Conservation (phyloP, 2,329 filamentous ascomycete genomes). For the Neofusicoccum ribis region DNA sequence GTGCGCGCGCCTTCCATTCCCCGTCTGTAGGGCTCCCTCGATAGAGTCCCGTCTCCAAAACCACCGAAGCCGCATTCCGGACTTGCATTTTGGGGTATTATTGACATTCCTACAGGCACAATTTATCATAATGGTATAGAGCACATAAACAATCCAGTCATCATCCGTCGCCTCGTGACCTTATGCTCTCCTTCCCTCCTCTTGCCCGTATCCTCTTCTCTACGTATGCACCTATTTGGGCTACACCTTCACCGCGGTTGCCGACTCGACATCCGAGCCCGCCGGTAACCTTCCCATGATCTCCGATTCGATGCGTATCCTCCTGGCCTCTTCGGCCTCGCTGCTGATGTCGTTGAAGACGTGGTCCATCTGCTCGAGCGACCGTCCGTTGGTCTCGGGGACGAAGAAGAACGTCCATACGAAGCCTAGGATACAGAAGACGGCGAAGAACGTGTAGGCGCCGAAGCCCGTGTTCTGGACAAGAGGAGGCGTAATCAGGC, state of each 20-base stretch:
- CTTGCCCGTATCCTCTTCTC: neutral
- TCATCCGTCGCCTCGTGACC: neutral
- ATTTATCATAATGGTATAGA: conserved; percentile 2
- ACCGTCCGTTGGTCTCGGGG: conserved; percentile 37
- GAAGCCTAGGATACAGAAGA: conserved; percentile 37
- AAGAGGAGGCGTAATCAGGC: conserved; percentile 65
- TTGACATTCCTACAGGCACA: neutral
- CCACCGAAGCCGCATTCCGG: neutral
- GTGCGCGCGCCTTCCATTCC: too few species aligned
- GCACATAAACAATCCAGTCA: neutral
- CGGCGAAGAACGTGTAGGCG: conserved; percentile 40
- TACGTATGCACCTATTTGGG: neutral
- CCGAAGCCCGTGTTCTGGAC: conserved; percentile 58
- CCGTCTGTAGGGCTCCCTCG: too few species aligned
- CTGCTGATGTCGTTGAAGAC: conserved; percentile 37
- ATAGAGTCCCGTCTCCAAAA: too few species aligned
- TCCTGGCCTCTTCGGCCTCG: conserved; percentile 36
- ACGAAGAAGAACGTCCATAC: conserved; percentile 38
- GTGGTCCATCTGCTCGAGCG: conserved; percentile 39
- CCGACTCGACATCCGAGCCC: conserved; percentile 11
- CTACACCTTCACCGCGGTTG: neutral
- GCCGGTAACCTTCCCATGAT: conserved; percentile 1
- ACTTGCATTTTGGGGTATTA: neutral
- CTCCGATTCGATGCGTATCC: conserved; percentile 33
- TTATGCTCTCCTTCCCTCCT: neutral